Evolutionary conservation across 2,329 filamentous ascomycete genomes (phyloP), one percentile per base, ranked within the genome.

Genomic region (Monilinia polystroma): DNA sequence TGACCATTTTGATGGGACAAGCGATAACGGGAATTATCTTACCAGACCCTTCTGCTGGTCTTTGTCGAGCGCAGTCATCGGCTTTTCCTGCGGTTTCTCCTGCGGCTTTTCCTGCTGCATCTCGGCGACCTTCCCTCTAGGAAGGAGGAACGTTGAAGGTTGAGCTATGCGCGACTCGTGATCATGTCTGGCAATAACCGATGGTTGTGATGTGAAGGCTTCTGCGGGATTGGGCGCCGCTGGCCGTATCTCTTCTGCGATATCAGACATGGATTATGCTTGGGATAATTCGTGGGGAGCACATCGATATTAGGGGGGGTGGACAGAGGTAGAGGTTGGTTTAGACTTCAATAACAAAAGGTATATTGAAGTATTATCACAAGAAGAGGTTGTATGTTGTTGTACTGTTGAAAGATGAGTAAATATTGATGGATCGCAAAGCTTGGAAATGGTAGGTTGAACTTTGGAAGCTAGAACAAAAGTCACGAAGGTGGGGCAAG

Each of bases 11-110:
- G 51, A 62, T 38, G 26, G 38, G 32, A 45, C 54, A 59, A 54
- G 66, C 66, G 47, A 57, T 57, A 59, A 59, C 49, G 55, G 63
- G 64, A 54, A 67, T 69, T 32, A 56, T 81, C 89, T 81, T 81
- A 93, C 90, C 83, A 94, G 82, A 73, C 90, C 90, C 77, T 91
- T 88, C 75, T 89, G 83, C 80, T 93, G 90, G 76, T 93, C 90
- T 80, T 84, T 87, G 78, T 94, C 90, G 67, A 91, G 81, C 69
- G 85, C 83, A 74, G 83, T 88, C 78, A 84, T 79, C 70, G 82
- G 80, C 68, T 73, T 72, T 63, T 75, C 90, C 76, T 91, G 88
- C 75, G 88, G 83, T 80, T 93, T 90, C 76, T 93, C 90, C 80
- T 75, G 90, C 69, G 82, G 80, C 68, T 72, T 60, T 43, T 66